These are phyloP conservation scores for Epicoccum nigrum DNA, from an alignment of 2,329 filamentous ascomycete species.

Conservation along the genomic window DNA sequence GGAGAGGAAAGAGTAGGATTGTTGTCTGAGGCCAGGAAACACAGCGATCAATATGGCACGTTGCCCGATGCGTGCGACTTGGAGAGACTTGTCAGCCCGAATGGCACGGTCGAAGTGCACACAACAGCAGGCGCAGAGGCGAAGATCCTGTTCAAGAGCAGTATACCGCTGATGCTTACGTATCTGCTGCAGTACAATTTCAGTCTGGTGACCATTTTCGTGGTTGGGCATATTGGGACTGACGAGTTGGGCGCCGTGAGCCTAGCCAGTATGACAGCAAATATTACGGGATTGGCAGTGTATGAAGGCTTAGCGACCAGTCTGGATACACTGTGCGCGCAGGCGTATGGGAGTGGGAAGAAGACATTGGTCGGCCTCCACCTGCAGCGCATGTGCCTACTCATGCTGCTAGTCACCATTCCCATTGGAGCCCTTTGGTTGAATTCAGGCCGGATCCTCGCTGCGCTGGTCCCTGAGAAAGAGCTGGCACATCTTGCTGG, in stretches of 20 bases:
- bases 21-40: conserved; percentile 28
- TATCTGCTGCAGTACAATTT: conserved; percentile 62
- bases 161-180: conserved; percentile 58
- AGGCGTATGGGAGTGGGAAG: conserved; percentile 59
- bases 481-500: conserved; percentile 58
- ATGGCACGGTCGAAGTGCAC: conserved; percentile 27
- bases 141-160: conserved; percentile 50
- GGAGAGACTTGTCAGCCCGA: conserved; percentile 33
- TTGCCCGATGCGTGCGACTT: conserved; percentile 34
- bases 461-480: conserved; percentile 55
- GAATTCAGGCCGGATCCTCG: conserved; percentile 55
- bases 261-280: conserved; percentile 60
- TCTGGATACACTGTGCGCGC: conserved; percentile 59
- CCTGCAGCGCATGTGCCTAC: conserved; percentile 59
- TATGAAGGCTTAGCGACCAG: conserved; percentile 60
- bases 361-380: conserved; percentile 58
- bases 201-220: conserved; percentile 58
- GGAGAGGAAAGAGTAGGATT: conserved; percentile 37
- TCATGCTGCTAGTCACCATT: conserved; percentile 56
- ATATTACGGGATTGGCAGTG: conserved; percentile 59
- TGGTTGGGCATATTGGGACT: conserved; percentile 60
- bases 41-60: conserved; percentile 34
- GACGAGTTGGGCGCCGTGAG: conserved; percentile 61
- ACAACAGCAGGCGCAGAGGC: conserved; percentile 39
- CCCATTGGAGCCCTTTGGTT: conserved; percentile 59